Evolutionary conservation across 495 filamentous ascomycete genomes (phyloP).

Genomic region (Hypoxylon fragiforme): DNA sequence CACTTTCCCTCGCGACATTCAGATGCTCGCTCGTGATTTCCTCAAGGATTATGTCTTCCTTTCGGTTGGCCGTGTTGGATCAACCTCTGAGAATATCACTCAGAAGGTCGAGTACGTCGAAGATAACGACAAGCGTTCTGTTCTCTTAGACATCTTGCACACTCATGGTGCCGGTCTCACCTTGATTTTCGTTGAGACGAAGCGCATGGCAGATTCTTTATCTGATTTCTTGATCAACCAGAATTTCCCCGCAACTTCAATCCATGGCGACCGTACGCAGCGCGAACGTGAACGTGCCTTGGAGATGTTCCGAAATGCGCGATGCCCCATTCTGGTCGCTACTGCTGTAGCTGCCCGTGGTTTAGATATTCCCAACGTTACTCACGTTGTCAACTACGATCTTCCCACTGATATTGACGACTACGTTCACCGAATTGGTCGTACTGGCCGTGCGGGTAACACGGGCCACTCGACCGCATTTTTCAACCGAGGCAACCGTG

Average conservation of each 20-base stretch:
- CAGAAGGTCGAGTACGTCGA: conserved; percentile 99
- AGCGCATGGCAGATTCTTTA: conserved; percentile 97
- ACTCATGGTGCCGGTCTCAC: conserved; percentile 90
- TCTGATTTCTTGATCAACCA: conserved; percentile 98
- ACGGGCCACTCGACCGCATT: conserved; percentile 98
- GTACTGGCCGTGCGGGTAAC: conserved; percentile 99
- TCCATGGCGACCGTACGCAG: conserved; percentile 97
- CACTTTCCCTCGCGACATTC: conserved; percentile 97
- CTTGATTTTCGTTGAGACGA: conserved; percentile 98
- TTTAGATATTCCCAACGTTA: conserved; percentile 97
- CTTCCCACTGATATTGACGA: conserved; percentile 98
- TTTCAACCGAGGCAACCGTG: conserved; percentile 99
- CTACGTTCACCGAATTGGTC: conserved; percentile 99
- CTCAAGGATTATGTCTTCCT: conserved; percentile 98
- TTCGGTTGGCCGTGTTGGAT: conserved; percentile 97
- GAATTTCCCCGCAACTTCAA: conserved; percentile 96
- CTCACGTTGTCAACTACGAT: conserved; percentile 98
- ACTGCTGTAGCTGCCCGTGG: conserved; percentile 95
- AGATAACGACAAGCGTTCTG: conserved; percentile 95
- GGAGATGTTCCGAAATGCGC: conserved; percentile 93
- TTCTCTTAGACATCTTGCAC: conserved; percentile 95
- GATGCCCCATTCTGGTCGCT: conserved; percentile 93
- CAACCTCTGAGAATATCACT: conserved; percentile 99
- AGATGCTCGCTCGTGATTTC: conserved; percentile 98
- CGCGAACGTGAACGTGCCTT: conserved; percentile 97